Conservation (phyloP, 1,139 yeast genomes). For the Hanseniaspora gamundiae region DNA sequence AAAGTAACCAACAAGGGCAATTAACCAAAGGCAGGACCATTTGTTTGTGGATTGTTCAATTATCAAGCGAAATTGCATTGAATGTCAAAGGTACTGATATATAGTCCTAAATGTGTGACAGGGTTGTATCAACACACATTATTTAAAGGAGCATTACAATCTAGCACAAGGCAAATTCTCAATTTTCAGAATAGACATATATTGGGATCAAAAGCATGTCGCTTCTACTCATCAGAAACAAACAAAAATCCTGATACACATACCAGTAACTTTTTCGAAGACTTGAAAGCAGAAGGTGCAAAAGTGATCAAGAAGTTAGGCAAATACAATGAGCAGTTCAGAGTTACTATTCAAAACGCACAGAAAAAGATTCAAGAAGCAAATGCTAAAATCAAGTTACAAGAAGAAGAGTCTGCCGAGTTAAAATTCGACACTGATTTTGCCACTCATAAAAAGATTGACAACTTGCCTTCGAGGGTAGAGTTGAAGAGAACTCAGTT, state of each 20-base stretch:
- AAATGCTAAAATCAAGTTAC: conserved; percentile 25
- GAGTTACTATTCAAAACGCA: conserved; percentile 22
- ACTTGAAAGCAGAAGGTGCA: conserved; percentile 8
- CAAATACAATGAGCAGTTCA: conserved; percentile 10
- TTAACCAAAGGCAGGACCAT: too few relatives aligned
- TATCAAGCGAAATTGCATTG: too few relatives aligned
- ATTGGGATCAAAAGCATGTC: too few relatives aligned
- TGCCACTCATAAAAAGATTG: conserved; percentile 18
- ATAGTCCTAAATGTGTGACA: too few relatives aligned
- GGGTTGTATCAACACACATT: too few relatives aligned
- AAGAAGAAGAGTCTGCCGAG: conserved; percentile 23
- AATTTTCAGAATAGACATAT: too few relatives aligned
- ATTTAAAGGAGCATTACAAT: too few relatives aligned
- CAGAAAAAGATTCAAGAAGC: conserved; percentile 26
- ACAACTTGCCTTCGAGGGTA: conserved; percentile 32
- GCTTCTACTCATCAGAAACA: background rate
- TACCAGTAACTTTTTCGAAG: background rate
- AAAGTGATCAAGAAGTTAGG: conserved; percentile 5
- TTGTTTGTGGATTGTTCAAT: too few relatives aligned
- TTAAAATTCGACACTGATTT: conserved; percentile 25
- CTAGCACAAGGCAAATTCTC: too few relatives aligned
- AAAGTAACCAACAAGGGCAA: too few relatives aligned
- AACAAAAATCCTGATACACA: background rate
- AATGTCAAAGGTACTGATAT: too few relatives aligned
- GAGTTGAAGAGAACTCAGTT: conserved; percentile 34